A percentile compares a stretch with the other conserved stretches of the same genome.
These are phyloP conservation scores for Nidularia sp. DNA, from an alignment of 768 basidiomycete genomes.

Conservation along the genomic window DNA sequence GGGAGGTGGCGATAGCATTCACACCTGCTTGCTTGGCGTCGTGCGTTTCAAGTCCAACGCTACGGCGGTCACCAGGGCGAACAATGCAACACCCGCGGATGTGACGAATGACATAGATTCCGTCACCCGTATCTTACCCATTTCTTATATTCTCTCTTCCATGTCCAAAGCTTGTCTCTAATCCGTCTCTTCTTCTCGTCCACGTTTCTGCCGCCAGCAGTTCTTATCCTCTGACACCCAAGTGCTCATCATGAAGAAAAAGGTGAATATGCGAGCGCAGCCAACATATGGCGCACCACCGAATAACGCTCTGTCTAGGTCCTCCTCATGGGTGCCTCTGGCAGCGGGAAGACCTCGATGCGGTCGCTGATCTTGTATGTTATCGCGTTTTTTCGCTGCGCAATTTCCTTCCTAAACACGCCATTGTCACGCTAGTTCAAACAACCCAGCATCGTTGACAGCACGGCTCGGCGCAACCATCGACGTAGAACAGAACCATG, in stretches of 20 bases:
- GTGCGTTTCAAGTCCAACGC: too few species aligned
- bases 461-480: slow-evolving; percentile 93
- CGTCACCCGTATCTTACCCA: background rate
- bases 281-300: slow-evolving; percentile 8
- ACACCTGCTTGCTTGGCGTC: too few species aligned
- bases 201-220: slow-evolving; percentile 5
- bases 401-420: slow-evolving; percentile 7
- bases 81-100: too few species aligned
- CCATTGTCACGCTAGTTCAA: slow-evolving; percentile 56
- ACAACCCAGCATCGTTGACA: slow-evolving; percentile 90
- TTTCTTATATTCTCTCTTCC: background rate
- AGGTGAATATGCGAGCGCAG: slow-evolving; percentile 32
- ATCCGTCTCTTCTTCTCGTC: slow-evolving; percentile 10
- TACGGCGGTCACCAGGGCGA: too few species aligned
- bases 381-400: background rate
- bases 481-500: slow-evolving; percentile 96
- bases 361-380: slow-evolving; percentile 96
- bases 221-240: slow-evolving; percentile 4
- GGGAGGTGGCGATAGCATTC: background rate
- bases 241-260: slow-evolving; percentile 51
- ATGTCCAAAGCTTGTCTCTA: slow-evolving; percentile 9
- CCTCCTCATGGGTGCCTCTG: slow-evolving; percentile 95
- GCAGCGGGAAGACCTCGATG: slow-evolving; percentile 97
- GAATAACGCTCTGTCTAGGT: slow-evolving; percentile 52
- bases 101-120: background rate